A percentile compares a stretch with the other conserved stretches of the same genome.
Evolutionary conservation across 352 stramenopile species (phyloP).

Genomic region (Phytophthora melonis): DNA sequence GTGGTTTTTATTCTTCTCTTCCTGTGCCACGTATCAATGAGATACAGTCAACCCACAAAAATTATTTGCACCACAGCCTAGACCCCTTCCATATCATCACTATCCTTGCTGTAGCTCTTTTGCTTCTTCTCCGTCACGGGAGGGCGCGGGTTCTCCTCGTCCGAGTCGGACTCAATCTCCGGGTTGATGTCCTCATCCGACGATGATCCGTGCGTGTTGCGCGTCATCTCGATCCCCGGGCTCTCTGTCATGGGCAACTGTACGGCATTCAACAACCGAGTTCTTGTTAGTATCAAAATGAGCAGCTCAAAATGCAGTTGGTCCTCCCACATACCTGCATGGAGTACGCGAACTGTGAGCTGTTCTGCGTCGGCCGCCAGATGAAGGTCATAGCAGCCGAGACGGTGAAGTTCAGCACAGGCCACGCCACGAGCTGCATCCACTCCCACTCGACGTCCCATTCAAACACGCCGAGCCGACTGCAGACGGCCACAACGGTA

Average conservation of each 20-base stretch:
- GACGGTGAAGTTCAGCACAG: constrained; percentile 92
- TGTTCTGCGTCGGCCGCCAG: constrained; percentile 89
- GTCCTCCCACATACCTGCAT: constrained; percentile 64
- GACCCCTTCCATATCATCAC: constrained; percentile 62
- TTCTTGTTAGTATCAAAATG: constrained; percentile 36
- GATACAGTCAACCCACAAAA: constrained; percentile 29
- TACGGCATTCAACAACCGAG: constrained; percentile 3
- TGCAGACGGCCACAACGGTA: constrained; percentile 85
- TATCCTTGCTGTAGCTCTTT: constrained; percentile 51
- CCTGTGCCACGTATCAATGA: constrained; percentile 13
- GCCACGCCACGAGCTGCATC: constrained; percentile 93
- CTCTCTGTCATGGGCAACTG: constrained; percentile 81
- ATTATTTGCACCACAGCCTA: constrained; percentile 25
- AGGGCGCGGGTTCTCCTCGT: constrained; percentile 65
- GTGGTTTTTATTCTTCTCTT: constrained; percentile 17
- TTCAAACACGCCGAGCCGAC: constrained; percentile 86
- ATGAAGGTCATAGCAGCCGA: constrained; percentile 91
- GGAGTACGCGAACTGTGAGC: constrained; percentile 87
- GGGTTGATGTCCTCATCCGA: constrained; percentile 62
- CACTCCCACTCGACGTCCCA: constrained; percentile 93
- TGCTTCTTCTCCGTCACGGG: constrained; percentile 48
- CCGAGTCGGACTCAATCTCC: constrained; percentile 68
- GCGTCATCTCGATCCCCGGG: constrained; percentile 67
- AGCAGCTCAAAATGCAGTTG: neutral
- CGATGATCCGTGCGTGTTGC: constrained; percentile 59